Base-by-base conservation (phyloP, 1,139 yeast species). In the Lodderomyces beijingensis region DNA sequence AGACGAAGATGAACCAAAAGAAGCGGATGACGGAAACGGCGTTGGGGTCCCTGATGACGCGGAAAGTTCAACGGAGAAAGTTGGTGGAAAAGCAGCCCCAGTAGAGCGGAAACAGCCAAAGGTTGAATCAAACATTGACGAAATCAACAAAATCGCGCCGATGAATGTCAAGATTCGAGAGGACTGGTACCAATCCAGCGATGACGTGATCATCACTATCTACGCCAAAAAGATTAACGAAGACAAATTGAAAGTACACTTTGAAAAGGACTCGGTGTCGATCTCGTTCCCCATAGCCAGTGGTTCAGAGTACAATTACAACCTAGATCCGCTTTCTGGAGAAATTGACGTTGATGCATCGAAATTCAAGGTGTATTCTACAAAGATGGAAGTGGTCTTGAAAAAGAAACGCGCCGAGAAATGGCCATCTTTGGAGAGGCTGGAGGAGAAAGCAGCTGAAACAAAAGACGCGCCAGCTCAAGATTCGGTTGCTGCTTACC, bases 171-270 rank as follows among this genome's bases (percentile, higher is more conserved):
- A 72, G 38, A 67, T 79, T 39, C 73, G 81, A 50, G 75, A 72
- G 27, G 96, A 88, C 48, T 88, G 93, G 88, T 87, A 80, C 56
- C 95, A 88, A 53, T 67, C 77, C 14, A 53, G 62, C 11, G 64
- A 63, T 1, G 53, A 59, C 3, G 73, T 88, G 11, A 78, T 80
- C 5, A 65, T 89, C 21, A 77, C 94, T 2, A 62, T 91, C 5
- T 91, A 82, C 46, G 77, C 87, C 36, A 80, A 82, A 43, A 74
- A 74, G 27, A 67, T 81, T 19, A 78, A 83, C 13, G 57, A 61
- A 30, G 70, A 65, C 3, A 46, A 61, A 2, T 55, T 69, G 26
- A 46, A 50, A 3, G 59, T 76, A 12, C 53, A 57, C 2, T 65
- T 76, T 35, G 45, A 49, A 4, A 30, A 47, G 2, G 43, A 40